phyloP scores from a whole-genome alignment of 805 yeast genomes.

The Tetrapisispora nanseiensis region DNA sequence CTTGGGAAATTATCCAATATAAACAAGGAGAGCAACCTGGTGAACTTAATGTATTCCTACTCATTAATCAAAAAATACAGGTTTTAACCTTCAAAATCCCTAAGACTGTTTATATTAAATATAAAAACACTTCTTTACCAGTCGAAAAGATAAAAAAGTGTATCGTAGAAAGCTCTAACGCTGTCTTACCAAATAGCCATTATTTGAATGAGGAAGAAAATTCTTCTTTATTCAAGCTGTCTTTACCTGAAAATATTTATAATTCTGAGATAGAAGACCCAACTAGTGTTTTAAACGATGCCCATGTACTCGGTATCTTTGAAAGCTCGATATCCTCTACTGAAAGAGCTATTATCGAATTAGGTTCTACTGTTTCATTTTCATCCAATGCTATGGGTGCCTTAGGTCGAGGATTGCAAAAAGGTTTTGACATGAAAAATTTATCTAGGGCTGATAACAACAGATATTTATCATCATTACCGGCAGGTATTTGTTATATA shows the following conservation, averaged over 20 bases:
- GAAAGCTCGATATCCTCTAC: slow-evolving; percentile 60
- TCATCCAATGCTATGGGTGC: slow-evolving; percentile 69
- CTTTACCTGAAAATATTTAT: slow-evolving; percentile 58
- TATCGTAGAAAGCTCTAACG: slow-evolving; percentile 46
- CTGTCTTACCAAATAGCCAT: slow-evolving; percentile 62
- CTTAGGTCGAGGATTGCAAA: slow-evolving; percentile 73
- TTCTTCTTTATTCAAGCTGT: slow-evolving; percentile 46
- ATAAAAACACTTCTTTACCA: slow-evolving; percentile 41
- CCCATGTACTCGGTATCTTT: slow-evolving; percentile 57
- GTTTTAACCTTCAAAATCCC: slow-evolving; percentile 64
- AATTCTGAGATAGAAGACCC: slow-evolving; percentile 46
- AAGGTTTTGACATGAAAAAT: slow-evolving; percentile 67
- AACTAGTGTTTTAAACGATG: slow-evolving; percentile 54
- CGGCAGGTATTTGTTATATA: slow-evolving; percentile 51
- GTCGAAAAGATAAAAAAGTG: slow-evolving; percentile 37
- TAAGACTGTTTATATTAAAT: slow-evolving; percentile 59
- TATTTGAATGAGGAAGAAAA: slow-evolving; percentile 31
- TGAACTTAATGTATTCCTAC: slow-evolving; percentile 61
- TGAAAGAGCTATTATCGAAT: slow-evolving; percentile 67
- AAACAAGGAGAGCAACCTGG: slow-evolving; percentile 54
- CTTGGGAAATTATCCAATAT: slow-evolving; percentile 82
- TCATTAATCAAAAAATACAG: slow-evolving; percentile 65
- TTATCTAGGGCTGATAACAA: slow-evolving; percentile 37
- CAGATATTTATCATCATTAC: slow-evolving; percentile 45
- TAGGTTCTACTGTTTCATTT: slow-evolving; percentile 67